phyloP scores from a whole-genome alignment of 129 eudicot species.

The Arctium minus region DNA sequence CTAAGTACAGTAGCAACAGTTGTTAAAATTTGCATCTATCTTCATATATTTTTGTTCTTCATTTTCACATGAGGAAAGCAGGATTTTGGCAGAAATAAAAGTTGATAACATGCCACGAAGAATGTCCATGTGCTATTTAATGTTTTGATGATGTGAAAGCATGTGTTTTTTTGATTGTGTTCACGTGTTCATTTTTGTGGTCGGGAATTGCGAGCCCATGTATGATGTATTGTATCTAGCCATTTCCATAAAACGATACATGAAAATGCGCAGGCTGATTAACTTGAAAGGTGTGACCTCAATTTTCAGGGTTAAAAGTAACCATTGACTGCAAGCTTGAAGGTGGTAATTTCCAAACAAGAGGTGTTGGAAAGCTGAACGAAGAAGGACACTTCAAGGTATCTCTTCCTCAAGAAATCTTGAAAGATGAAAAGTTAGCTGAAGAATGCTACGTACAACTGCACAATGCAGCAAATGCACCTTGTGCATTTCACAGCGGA shows the following conservation, averaged over 20 bases:
- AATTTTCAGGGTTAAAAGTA: conserved; percentile 54
- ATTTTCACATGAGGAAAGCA: neutral
- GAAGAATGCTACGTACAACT: conserved; percentile 84
- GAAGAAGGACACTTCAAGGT: conserved; percentile 68
- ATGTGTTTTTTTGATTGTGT: neutral
- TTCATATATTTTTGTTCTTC: neutral
- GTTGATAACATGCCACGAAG: neutral
- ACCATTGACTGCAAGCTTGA: conserved; percentile 69
- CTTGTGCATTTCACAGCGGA: conserved; percentile 70
- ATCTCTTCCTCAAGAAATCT: conserved; percentile 56
- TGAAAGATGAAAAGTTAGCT: conserved; percentile 55
- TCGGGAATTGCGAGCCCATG: no score
- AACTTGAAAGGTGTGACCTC: neutral
- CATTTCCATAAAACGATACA: neutral
- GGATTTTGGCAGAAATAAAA: neutral
- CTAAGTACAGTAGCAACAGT: neutral
- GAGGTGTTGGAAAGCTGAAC: conserved; percentile 63
- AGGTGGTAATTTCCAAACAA: conserved; percentile 48
- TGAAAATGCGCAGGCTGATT: neutral
- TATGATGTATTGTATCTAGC: neutral
- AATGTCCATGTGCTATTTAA: neutral
- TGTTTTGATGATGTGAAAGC: neutral
- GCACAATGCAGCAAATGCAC: conserved; percentile 67
- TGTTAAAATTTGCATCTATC: neutral
- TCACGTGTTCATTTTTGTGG: no score